Conservation (phyloP, 768 basidiomycete genomes). For the Russula abietina region DNA sequence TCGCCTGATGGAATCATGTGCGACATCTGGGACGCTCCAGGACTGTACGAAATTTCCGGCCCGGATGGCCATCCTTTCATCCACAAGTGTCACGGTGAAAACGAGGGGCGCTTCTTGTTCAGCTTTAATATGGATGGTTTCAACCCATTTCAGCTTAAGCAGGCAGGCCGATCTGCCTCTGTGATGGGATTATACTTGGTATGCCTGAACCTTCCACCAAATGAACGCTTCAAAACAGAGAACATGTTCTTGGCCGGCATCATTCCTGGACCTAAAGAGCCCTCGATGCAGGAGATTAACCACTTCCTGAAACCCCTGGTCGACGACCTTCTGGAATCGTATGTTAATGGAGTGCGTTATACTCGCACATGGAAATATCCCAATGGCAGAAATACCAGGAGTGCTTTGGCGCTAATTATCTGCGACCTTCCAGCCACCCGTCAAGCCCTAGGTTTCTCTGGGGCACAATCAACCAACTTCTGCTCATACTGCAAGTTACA, state of each 20-base stretch:
- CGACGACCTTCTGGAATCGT: constrained; percentile 34
- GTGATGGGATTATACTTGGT: constrained; percentile 32
- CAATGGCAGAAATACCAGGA: no score
- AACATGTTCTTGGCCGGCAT: constrained; percentile 41
- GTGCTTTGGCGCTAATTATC: no score
- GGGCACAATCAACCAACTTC: no score
- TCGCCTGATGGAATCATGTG: not conserved
- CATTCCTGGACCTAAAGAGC: constrained; percentile 39
- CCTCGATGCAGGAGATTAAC: constrained; percentile 33
- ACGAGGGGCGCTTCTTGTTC: constrained; percentile 30
- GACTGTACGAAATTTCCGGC: not conserved
- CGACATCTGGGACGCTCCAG: constrained; percentile 16
- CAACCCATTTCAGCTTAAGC: constrained; percentile 34
- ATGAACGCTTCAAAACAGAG: constrained; percentile 33
- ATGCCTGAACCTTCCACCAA: constrained; percentile 35
- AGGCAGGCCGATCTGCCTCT: constrained; percentile 28
- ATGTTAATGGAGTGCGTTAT: constrained; percentile 4
- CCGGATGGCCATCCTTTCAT: no score
- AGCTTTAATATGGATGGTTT: constrained; percentile 34
- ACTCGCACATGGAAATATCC: no score
- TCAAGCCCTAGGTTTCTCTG: no score
- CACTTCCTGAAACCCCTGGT: constrained; percentile 37
- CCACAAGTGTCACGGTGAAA: no score
- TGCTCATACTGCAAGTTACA: no score
- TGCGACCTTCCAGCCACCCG: no score